Percentiles rank a stretch among this genome's conserved stretches.
Evolutionary conservation across 108 stramenopile genomes (phyloP).

Genomic region (Fragilariopsis cylindrus): DNA sequence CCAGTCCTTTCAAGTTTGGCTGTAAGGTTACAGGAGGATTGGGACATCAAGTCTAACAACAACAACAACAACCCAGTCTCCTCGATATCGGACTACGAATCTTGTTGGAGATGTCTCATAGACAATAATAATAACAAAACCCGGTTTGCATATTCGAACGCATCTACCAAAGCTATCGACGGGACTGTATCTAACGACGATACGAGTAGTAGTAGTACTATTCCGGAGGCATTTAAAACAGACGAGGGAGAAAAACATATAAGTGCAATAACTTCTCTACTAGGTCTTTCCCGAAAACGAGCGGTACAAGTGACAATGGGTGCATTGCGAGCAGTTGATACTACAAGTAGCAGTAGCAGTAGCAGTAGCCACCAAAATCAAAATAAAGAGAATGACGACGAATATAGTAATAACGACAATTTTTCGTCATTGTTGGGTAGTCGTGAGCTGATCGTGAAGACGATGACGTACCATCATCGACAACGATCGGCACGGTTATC

Average conservation of each 20-base stretch:
- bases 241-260: slow-evolving; percentile 47
- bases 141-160: slow-evolving; percentile 21
- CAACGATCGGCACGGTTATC: slow-evolving; percentile 50
- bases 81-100: neutral
- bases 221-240: slow-evolving; percentile 52
- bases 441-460: slow-evolving; percentile 31
- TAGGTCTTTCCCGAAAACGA: slow-evolving; percentile 34
- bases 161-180: neutral
- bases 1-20: slow-evolving; percentile 26
- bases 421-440: slow-evolving; percentile 57
- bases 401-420: slow-evolving; percentile 24
- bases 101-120: slow-evolving; percentile 7
- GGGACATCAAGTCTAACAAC: neutral
- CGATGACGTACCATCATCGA: slow-evolving; percentile 29
- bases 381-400: neutral
- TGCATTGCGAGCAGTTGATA: slow-evolving; percentile 28
- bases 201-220: neutral
- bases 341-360: neutral
- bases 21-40: slow-evolving; percentile 28
- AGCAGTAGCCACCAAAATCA: neutral
- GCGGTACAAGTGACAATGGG: slow-evolving; percentile 56
- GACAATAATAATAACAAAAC: neutral
- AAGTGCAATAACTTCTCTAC: slow-evolving; percentile 36
- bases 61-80: neutral
- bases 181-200: neutral